Evolutionary conservation across 106 monocot genomes (phyloP).

Genomic region (Acorus calamus): DNA sequence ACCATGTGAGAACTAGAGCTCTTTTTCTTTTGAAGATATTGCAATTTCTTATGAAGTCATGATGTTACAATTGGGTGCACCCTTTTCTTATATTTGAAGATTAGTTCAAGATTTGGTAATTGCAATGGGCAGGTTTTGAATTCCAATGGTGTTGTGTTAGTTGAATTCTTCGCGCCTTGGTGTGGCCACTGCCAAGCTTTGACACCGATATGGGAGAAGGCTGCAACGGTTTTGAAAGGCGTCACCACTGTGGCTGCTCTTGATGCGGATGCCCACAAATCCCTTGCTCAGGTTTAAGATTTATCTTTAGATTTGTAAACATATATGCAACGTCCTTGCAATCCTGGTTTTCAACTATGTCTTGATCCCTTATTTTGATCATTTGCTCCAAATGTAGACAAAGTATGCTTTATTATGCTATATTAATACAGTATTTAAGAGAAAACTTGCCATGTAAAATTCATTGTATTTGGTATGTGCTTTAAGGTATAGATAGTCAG

Average conservation of each 20-base stretch:
- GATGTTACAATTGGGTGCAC: not conserved
- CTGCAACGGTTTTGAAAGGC: constrained; percentile 81
- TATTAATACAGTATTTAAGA: no score
- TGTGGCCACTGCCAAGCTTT: constrained; percentile 95
- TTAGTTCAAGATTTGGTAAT: not conserved
- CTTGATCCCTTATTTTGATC: no score
- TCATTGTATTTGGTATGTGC: no score
- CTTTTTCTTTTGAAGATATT: no score
- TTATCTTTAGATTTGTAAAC: not conserved
- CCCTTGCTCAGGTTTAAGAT: constrained; percentile 60
- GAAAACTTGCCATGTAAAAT: no score
- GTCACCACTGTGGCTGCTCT: constrained; percentile 75
- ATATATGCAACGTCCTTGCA: no score
- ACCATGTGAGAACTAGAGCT: no score
- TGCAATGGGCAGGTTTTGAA: constrained; percentile 41
- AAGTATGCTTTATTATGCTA: no score
- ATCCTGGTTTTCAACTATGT: no score
- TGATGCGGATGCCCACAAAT: constrained; percentile 75
- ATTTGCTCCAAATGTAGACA: no score
- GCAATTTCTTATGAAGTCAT: not conserved
- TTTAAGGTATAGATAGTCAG: no score
- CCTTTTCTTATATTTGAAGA: no score
- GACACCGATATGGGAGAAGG: constrained; percentile 82
- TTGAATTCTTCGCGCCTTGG: constrained; percentile 99
- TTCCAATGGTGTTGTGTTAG: constrained; percentile 78